Evolutionary conservation across 805 yeast genomes (phyloP).

Genomic region (Candida alai): DNA sequence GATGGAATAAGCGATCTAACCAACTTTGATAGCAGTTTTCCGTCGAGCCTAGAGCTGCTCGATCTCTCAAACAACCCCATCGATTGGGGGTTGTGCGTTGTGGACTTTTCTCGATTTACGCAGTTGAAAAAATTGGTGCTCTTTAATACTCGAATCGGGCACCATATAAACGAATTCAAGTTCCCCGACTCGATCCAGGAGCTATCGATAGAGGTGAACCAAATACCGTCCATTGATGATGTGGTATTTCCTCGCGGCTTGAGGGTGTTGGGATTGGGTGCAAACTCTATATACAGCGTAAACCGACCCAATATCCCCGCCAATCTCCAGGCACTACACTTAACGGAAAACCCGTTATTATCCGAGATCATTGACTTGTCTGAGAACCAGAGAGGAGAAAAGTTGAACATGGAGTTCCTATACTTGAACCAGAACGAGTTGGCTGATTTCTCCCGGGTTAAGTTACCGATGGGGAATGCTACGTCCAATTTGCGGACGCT

Average conservation of each 20-base stretch:
- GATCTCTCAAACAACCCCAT: constrained; percentile 18
- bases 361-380: constrained; percentile 12
- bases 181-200: constrained; percentile 14
- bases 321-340: constrained; percentile 11
- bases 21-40: constrained; percentile 1
- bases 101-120: constrained; percentile 11
- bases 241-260: constrained; percentile 14
- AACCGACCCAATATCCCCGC: constrained; percentile 12
- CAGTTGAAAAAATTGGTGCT: constrained; percentile 12
- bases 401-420: constrained; percentile 11
- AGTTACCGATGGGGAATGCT: constrained; percentile 13
- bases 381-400: constrained; percentile 12
- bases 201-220: constrained; percentile 18
- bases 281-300: constrained; percentile 12
- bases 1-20: constrained; percentile 1
- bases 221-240: constrained; percentile 13
- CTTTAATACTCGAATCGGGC: constrained; percentile 14
- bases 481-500: constrained; percentile 11
- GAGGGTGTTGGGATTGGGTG: constrained; percentile 15
- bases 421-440: constrained; percentile 15
- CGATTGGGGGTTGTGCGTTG: constrained; percentile 11
- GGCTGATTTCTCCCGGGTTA: constrained; percentile 12
- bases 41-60: constrained; percentile 1
- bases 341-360: constrained; percentile 18
- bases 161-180: constrained; percentile 9